Base-by-base conservation (phyloP, 768 basidiomycete species). In the Auricularia heimuer region DNA sequence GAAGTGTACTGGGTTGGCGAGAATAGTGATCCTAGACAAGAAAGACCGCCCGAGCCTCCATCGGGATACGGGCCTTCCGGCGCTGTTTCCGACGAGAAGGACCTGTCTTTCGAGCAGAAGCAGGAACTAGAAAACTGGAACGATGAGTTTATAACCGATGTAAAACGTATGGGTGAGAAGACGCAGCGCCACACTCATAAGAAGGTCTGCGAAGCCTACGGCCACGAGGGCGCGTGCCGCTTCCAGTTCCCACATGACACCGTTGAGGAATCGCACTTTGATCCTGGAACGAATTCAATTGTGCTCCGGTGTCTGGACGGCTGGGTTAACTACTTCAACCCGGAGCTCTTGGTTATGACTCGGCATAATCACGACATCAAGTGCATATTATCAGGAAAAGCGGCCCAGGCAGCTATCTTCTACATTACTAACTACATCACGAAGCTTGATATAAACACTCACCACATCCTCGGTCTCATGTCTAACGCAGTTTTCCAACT, bases 381-480 rank as follows among this genome's bases (percentile, higher is more conserved):
- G 37, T 76, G 74, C 45, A 75, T 77, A 7, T 64, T 75, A 16
- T 76, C 74, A 16, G 75, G 76, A 0, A 70, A 71, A 62, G 68
- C 68, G 47, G 76, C 73, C 1, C 77, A 74, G 61, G 75, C 75
- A 18, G 74, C 75, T 0, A 75, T 77, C 70, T 76, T 74, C 62
- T 77, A 76, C 62, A 75, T 77, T 16, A 72, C 73, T 0, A 69
- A 77, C 44, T 76, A 77, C 56, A 77, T 77, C 16, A 77, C 75
- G 11, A 77, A 76, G 56, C 69, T 71, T 67, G 72, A 70, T 21
- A 3, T 70, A 1, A 74, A 72, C 4, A 73, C 70, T 3, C 67
- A 73, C 64, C 63, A 77, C 21, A 68, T 73, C 65, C 42, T 75
- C 0, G 69, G 70, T 0, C 35, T 74, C 0, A 37, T 75, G 8